Evolutionary conservation across 2,329 filamentous ascomycete genomes (phyloP), one percentile per base, ranked within the genome.

Genomic region (Triangularia verruculosa): DNA sequence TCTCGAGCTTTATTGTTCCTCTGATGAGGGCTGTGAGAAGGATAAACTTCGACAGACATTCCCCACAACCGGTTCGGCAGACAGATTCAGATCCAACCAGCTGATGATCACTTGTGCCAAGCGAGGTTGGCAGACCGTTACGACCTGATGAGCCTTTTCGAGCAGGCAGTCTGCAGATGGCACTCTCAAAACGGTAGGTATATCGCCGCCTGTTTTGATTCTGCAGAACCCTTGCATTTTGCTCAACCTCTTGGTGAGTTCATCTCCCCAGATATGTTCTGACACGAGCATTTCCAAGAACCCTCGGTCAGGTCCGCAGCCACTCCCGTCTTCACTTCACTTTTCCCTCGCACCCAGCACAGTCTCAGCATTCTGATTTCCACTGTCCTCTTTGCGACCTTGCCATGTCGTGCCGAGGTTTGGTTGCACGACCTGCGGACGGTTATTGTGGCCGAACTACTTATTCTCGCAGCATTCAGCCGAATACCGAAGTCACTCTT

Each of bases 151-250:
- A 39, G 34, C 34, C 34, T 39, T 39, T 39, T 39, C 15, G 13
- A 32, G 5, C 30, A 32, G 4, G 13, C 3, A 39, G n/a, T 20
- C 39, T 47, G 39, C 39, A 47, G 39, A 11, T 47, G 39, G n/a
- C 9, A 6, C 51, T 59, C 34, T 52, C 13, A 52, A 51, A 52
- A 13, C 39, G 57, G 57, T 52, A 59, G 39, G 57, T 52, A 39
- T 30, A 47, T 59, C 57, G 39, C 25, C n/a, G 57, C 57, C 57
- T 58, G 30, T 58, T 58, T 58, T 3, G 20, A 9, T 58, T 34
- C 32, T 58, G 56, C 32, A 58, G 30, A 39, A 20, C 4, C 51
- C 51, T 4, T 27, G 51, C 51, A 54, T 54, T 27, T 54, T 15
- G 7, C 7, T 28, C 12, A n/a, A 12, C 22, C 51, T 54, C 17